Conservation (phyloP, 345 rosid species). For the Populus alba region DNA sequence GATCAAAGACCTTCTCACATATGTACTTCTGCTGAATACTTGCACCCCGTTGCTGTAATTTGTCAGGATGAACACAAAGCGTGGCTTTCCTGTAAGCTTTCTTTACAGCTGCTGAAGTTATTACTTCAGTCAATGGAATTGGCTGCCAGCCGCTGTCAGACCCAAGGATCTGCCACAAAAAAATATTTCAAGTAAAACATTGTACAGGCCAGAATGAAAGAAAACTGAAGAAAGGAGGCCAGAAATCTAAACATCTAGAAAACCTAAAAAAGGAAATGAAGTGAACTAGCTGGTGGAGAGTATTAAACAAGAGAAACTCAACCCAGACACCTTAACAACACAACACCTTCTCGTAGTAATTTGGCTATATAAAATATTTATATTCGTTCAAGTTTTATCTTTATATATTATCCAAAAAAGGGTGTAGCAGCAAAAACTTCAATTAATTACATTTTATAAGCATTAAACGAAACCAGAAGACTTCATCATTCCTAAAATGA, state of each 20-base stretch:
- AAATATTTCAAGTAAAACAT: neutral
- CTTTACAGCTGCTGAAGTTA: slow-evolving; percentile 91
- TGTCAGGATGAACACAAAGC: slow-evolving; percentile 95
- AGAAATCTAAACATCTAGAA: neutral
- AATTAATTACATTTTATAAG: neutral
- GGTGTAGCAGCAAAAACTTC: neutral
- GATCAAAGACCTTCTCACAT: slow-evolving; percentile 94
- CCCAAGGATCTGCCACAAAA: slow-evolving; percentile 73
- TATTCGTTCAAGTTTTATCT: neutral
- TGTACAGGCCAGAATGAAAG: neutral
- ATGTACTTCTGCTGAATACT: slow-evolving; percentile 89
- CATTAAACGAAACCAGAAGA: slow-evolving; percentile 10
- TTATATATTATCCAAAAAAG: neutral
- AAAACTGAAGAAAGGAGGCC: neutral
- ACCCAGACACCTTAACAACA: neutral
- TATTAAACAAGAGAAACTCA: neutral
- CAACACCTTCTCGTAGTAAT: neutral
- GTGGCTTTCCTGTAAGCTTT: slow-evolving; percentile 97
- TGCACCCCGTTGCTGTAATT: slow-evolving; percentile 92
- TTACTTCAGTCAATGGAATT: slow-evolving; percentile 89
- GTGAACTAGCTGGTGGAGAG: neutral
- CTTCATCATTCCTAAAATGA: neutral
- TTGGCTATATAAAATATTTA: neutral
- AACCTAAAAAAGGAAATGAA: neutral
- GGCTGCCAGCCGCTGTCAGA: slow-evolving; percentile 92